A percentile compares a stretch with the other conserved stretches of the same genome.
These are phyloP conservation scores for Amphibolis antarctica DNA, from an alignment of 106 monocot species.

Conservation along the genomic window DNA sequence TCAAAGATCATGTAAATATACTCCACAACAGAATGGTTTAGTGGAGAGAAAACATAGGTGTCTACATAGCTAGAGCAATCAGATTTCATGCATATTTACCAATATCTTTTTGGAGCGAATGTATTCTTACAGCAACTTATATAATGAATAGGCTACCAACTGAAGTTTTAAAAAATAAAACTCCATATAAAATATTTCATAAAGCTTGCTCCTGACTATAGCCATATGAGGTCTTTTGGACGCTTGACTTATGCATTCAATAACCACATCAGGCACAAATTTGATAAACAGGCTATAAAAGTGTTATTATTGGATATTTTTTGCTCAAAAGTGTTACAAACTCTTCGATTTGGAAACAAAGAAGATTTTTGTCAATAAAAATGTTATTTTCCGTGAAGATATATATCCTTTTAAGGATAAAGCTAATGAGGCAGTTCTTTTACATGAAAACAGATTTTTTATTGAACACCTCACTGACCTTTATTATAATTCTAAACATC, in stretches of 20 bases:
- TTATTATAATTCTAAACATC: no score
- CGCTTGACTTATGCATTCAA: not conserved
- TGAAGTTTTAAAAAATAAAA: not conserved
- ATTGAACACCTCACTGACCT: not conserved
- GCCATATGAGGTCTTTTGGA: not conserved
- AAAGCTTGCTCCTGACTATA: not conserved
- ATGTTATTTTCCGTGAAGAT: not conserved
- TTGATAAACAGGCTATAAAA: not conserved
- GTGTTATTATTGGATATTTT: not conserved
- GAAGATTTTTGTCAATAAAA: not conserved
- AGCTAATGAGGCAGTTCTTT: not conserved
- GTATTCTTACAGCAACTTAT: not conserved
- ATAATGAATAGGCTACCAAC: not conserved
- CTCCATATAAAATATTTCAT: not conserved
- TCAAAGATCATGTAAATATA: no score
- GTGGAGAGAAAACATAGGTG: not conserved
- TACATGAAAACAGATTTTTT: not conserved
- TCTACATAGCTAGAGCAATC: not conserved
- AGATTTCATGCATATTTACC: not conserved
- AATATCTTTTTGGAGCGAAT: not conserved
- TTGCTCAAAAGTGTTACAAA: not conserved
- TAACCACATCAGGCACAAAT: not conserved
- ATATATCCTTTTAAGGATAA: not conserved
- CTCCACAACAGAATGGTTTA: not conserved
- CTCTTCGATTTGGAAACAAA: not conserved